Evolutionary conservation across 257 asterid genomes (phyloP), one percentile per base, ranked within the genome.

Genomic region (Ophiorrhiza pumila): DNA sequence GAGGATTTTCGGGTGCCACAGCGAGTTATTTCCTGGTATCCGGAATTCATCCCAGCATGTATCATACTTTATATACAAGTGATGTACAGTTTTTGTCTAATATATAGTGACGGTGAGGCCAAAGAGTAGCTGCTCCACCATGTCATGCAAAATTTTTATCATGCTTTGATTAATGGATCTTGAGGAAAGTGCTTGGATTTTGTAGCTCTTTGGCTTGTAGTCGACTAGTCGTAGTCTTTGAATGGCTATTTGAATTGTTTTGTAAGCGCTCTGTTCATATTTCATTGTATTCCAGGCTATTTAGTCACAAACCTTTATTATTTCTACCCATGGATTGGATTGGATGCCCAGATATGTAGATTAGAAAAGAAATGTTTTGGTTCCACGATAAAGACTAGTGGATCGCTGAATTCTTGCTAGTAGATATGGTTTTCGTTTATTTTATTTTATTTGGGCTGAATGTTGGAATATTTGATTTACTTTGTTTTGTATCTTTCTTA

Each of bases 11-110:
- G 17, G 37, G 12, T 50, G 18, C 9, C 23, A 53, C 18, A 47
- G 52, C 65, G 17, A 14, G 31, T 80, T 22, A 7, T 71, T 20
- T 68, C 75, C 56, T 52, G 62, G 41, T 53, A 62, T 74, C 14
- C 43, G 35, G 79, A 53, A 72, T n/a, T n/a, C n/a, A 45, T 52
- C 71, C 41, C 14, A 32, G 66, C 68, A 25, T 74, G 59, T 60
- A 61, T 34, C 25, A 11, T 59, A 47, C 37, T 69, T 45, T 31
- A 58, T 63, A 22, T 50, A 29, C 2, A 13, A 25, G 18, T n/a
- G 47, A 29, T 79, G 82, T 79, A 76, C 74, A 79, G 80, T 23
- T 65, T 42, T 72, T 23, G 52, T 66, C 42, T 46, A 29, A 37
- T 34, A 3, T 55, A 20, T 20, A 29, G 23, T 52, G 17, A 37